These are phyloP conservation scores for Hygrocybe coccinea DNA, from an alignment of 768 basidiomycete genomes.

Conservation along the genomic window DNA sequence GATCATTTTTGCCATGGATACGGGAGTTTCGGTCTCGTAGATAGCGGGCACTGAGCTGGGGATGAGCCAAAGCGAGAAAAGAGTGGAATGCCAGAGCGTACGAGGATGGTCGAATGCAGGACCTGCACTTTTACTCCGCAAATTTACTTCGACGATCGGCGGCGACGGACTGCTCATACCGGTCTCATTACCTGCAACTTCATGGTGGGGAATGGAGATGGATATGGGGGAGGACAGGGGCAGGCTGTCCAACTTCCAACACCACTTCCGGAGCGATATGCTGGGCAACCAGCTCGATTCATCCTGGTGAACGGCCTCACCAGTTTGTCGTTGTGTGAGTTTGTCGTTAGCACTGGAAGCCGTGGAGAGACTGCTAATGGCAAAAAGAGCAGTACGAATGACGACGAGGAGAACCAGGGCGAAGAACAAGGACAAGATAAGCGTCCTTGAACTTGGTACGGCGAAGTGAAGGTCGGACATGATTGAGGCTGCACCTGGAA, in stretches of 20 bases:
- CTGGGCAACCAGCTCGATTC: background rate
- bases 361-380: conserved; percentile 9
- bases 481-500: conserved; percentile 2
- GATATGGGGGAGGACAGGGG: conserved; percentile 26
- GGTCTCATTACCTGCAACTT: background rate
- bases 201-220: conserved; percentile 13
- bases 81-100: conserved; percentile 9
- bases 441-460: conserved; percentile 5
- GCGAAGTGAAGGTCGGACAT: conserved; percentile 3
- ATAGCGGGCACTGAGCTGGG: conserved; percentile 34
- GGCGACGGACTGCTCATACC: background rate
- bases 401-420: conserved; percentile 25
- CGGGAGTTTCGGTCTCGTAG: conserved; percentile 39
- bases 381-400: conserved; percentile 12
- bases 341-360: conserved; percentile 15
- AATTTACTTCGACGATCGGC: background rate
- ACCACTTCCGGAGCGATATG: conserved; percentile 21
- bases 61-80: conserved; percentile 1
- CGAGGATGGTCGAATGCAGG: conserved; percentile 27
- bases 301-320: background rate
- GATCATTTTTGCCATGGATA: conserved; percentile 50
- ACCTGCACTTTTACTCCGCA: conserved; percentile 16
- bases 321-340: conserved; percentile 9
- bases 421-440: conserved; percentile 25
- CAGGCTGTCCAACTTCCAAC: conserved; percentile 21